Evolutionary conservation across 176 grass and related monocot genomes (phyloP), one percentile per base, ranked within the genome.

Genomic region (Alopecurus myosuroides): DNA sequence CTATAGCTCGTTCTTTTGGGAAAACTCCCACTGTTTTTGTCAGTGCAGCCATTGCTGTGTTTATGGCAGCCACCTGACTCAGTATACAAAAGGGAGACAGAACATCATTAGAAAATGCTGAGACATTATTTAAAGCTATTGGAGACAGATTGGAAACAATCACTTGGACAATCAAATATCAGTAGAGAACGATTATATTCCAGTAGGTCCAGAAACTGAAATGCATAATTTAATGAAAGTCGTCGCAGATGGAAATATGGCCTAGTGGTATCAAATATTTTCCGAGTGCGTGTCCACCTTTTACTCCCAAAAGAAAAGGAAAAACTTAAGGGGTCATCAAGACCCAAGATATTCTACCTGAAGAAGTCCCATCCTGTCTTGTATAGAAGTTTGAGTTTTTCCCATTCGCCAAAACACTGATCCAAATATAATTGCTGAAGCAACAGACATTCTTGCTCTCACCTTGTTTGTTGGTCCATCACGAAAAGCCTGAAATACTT

Each of bases 401-500:
- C 93, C 93, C 93, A 98, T 98, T 86, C 81, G 85, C 97, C 93
- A 96, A 56, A 98, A 98, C 20, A 98, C 93, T 12, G 93, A 98
- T 77, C 97, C 97, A 81, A 98, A 98, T 89, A 98, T 98, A 85
- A 96, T 81, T 55, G 97, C 91, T 89, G 97, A 96, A 87, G 93
- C 93, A 85, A 98, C 83, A 78, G 91, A 98, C 93, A 98, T 96
- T 79, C 97, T 89, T 82, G 88, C 79, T 89, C 97, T 93, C 74
- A 98, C 93, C 86, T 94, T 98, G 77, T 98, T 98, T 90, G 97
- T 98, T 82, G 93, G 97, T 79, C 91, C 93, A 86, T 98, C 97
- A 90, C 91, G 87, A 90, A 87, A 96, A 88, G 91, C 97, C 97
- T 98, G 85, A 70, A 73, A 45, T 35, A 91, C 49, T 15, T 79